A percentile compares a stretch with the other conserved stretches of the same genome.
Conservation (phyloP, 2,329 filamentous ascomycete genomes). For the Tolypocladium ovalisporum region DNA sequence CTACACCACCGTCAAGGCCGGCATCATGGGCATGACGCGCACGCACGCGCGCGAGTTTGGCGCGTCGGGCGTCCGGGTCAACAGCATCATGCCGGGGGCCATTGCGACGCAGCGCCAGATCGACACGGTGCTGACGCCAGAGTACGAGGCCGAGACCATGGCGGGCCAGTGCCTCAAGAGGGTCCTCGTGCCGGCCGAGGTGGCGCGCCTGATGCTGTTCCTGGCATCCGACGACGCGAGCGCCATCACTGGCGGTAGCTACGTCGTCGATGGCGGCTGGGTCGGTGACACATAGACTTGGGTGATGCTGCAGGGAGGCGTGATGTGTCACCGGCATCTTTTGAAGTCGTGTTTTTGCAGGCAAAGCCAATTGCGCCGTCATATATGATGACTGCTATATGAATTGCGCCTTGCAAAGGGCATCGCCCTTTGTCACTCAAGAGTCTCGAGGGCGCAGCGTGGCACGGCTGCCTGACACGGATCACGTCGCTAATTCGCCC, state of each 20-base stretch:
- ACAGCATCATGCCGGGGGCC: constrained; percentile 37
- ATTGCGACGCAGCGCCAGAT: constrained; percentile 34
- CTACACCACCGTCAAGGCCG: constrained; percentile 43
- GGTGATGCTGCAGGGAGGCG: no score
- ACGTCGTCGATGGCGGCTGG: constrained; percentile 22
- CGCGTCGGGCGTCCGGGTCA: constrained; percentile 33
- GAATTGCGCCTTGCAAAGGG: background rate
- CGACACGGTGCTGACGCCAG: constrained; percentile 29
- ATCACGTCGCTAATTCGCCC: background rate
- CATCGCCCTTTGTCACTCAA: background rate
- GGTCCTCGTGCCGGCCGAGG: constrained; percentile 28
- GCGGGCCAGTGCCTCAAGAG: constrained; percentile 30
- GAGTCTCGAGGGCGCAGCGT: background rate
- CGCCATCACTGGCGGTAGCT: constrained; percentile 32
- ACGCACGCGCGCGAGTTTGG: constrained; percentile 43
- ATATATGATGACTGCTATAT: background rate
- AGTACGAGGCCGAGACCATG: constrained; percentile 27
- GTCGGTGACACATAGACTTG: constrained; percentile 3
- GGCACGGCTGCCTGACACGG: background rate
- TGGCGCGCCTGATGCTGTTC: constrained; percentile 34
- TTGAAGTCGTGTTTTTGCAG: background rate
- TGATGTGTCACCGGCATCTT: background rate
- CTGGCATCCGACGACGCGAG: constrained; percentile 33
- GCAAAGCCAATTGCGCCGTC: background rate
- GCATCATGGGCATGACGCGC: constrained; percentile 42